phyloP scores from a whole-genome alignment of 208 protist species.

The Entamoeba dispar region DNA sequence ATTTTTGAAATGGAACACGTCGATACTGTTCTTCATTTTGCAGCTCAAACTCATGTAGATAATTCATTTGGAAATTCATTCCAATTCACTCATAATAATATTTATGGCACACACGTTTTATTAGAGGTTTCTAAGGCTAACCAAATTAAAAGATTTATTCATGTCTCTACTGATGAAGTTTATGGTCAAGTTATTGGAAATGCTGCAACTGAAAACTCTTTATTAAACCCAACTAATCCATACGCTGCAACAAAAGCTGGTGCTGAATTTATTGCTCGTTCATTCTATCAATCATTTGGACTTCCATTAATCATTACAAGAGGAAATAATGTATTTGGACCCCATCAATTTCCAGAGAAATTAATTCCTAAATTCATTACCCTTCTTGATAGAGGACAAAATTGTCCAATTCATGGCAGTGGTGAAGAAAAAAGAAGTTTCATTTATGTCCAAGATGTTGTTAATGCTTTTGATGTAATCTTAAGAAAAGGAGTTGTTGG shows the following conservation, averaged over 20 bases:
- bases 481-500: constrained; percentile 45
- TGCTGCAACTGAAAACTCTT: constrained; percentile 27
- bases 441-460: constrained; percentile 51
- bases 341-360: constrained; percentile 63
- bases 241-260: constrained; percentile 64
- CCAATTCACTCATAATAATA: constrained; percentile 63
- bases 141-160: constrained; percentile 61
- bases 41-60: constrained; percentile 66
- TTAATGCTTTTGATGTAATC: constrained; percentile 43
- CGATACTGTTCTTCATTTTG: constrained; percentile 73
- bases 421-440: constrained; percentile 22
- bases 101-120: constrained; percentile 67
- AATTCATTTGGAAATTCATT: constrained; percentile 67
- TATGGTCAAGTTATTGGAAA: constrained; percentile 50
- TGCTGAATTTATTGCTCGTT: constrained; percentile 41
- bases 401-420: constrained; percentile 35
- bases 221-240: constrained; percentile 69
- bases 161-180: constrained; percentile 76
- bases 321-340: constrained; percentile 69
- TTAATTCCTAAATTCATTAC: constrained; percentile 55
- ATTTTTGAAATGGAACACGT: constrained; percentile 47
- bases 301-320: constrained; percentile 70
- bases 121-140: constrained; percentile 43
- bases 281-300: constrained; percentile 59
- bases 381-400: constrained; percentile 30